Conservation (phyloP, 1,139 yeast species). For the Scheffersomyces insectosa region DNA sequence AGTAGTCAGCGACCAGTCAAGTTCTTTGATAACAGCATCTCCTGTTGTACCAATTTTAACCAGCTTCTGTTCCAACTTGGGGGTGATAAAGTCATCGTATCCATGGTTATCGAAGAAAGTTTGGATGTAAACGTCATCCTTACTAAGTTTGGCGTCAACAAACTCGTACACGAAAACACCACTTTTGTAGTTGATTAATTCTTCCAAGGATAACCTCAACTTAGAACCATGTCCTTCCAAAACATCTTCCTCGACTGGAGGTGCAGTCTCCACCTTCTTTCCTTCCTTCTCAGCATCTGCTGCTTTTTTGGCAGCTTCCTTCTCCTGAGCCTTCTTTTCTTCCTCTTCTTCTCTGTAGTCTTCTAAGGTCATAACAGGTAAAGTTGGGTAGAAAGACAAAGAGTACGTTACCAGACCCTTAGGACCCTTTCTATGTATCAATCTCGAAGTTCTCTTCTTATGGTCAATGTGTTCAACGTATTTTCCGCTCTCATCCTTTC, state of each 20-base stretch:
- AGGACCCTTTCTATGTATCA: constrained; percentile 73
- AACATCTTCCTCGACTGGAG: constrained; percentile 31
- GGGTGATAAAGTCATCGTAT: constrained; percentile 58
- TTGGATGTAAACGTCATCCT: constrained; percentile 63
- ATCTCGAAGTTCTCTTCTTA: constrained; percentile 57
- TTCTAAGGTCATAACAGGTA: constrained; percentile 74
- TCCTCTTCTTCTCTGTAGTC: constrained; percentile 62
- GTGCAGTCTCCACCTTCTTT: constrained; percentile 34
- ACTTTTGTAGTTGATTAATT: constrained; percentile 60
- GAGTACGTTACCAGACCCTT: constrained; percentile 77
- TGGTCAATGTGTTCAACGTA: constrained; percentile 62
- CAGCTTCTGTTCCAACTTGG: constrained; percentile 41
- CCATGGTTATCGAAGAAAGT: constrained; percentile 75
- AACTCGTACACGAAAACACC: constrained; percentile 79
- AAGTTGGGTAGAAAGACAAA: constrained; percentile 77
- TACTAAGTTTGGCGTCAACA: constrained; percentile 55
- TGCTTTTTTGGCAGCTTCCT: constrained; percentile 28
- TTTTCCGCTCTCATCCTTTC: constrained; percentile 64
- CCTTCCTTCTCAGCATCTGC: constrained; percentile 17
- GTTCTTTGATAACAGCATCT: constrained; percentile 72
- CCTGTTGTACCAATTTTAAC: constrained; percentile 59
- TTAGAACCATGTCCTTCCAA: constrained; percentile 37
- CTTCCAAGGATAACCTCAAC: constrained; percentile 60
- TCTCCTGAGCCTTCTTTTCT: constrained; percentile 24
- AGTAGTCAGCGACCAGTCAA: constrained; percentile 68